Percentiles rank a stretch among this genome's conserved stretches.
phyloP scores from a whole-genome alignment of 106 monocot genomes.

The Phalaenopsis aphrodite region DNA sequence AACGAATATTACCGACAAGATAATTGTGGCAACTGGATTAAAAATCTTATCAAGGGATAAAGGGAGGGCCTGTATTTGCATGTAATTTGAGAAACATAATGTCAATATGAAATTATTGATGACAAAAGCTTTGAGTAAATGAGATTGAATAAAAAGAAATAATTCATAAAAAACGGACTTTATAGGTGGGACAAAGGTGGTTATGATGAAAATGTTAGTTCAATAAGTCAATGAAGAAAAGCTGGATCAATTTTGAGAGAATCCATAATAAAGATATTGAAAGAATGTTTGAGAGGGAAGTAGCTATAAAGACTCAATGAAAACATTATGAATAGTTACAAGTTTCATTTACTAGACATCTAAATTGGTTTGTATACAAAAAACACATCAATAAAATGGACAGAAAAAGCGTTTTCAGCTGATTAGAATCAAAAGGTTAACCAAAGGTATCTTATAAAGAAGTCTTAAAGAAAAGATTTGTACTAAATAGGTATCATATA shows the following conservation, averaged over 20 bases:
- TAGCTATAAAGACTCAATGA: neutral
- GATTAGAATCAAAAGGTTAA: neutral
- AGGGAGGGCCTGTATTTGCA: conserved; percentile 79
- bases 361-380: neutral
- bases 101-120: neutral
- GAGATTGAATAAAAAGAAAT: neutral
- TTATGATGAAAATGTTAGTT: neutral
- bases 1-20: conserved; percentile 97
- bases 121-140: neutral
- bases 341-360: neutral
- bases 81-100: neutral
- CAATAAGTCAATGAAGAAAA: neutral
- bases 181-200: no score
- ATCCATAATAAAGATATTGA: neutral
- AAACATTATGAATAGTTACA: neutral
- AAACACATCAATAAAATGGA: neutral
- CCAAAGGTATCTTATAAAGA: neutral
- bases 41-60: conserved; percentile 96
- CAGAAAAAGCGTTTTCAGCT: neutral
- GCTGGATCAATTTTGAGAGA: neutral
- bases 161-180: no score
- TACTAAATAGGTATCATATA: neutral
- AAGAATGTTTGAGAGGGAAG: neutral
- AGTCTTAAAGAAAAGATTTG: neutral
- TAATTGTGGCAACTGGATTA: conserved; percentile 80